Base-by-base conservation (phyloP, 768 basidiomycete genomes). In the Amanita rimosa region DNA sequence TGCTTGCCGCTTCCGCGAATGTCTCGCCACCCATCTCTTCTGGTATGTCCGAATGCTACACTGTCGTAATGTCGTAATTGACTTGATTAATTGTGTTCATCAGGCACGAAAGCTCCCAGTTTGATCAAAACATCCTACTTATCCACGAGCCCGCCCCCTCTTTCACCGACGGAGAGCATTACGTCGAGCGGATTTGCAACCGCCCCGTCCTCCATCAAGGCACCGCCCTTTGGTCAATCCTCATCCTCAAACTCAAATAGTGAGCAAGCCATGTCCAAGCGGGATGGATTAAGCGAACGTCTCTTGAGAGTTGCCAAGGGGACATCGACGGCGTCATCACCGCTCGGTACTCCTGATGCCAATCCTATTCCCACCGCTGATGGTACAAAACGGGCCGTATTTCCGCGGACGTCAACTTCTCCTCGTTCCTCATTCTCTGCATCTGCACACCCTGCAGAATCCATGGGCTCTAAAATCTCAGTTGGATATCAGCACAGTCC, bases 241-340 rank as follows among this genome's bases (percentile, higher is more conserved):
- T 38, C 35, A 22, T 40, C 46, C 17, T 13, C 24, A 40, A 26
- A 50, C 13, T 33, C 48, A 38, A 60, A 54, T 44, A 52, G 57
- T 11, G 64, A 64, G 10, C 44, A 42, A 35, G 22, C 21, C 31
- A 44, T 36, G 34, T 55, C 31, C 41, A 66, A 54, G 55, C 59
- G 67, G 54, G 71, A 69, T 55, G 59, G 60, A 26, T 54, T 76
- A 27, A 64, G 65, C 33, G 72, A 76, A 52, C 60, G 74, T 37
- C 52, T 77, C 54, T 55, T 67, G 24, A 66, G 66, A 44, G 67
- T 67, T 17, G 65, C 65, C 39, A 67, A 68, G 53, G 55, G 60
- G 54, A 55, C 43, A 19, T 43, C 22, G 8, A 19, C 26, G 1
- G 21, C 10, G 13, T 21, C 21, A 8, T 39, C 50, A 31, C 44